Base-by-base conservation (phyloP, 108 stramenopile species). In the Nannochloropsis granulata region DNA sequence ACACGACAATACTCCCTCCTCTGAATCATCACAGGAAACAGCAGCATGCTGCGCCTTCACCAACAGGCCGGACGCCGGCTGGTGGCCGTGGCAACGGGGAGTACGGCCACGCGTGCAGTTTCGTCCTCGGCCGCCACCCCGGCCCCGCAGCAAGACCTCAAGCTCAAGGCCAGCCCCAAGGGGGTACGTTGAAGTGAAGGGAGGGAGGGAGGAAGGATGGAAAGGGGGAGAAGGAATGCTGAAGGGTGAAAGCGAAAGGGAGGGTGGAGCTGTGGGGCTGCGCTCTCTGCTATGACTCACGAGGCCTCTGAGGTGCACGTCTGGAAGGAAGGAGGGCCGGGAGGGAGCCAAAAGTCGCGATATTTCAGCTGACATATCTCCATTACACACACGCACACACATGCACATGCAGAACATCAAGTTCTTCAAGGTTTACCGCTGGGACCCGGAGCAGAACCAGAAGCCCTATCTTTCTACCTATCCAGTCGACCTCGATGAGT, bases 351-450 rank as follows among this genome's bases (percentile, higher is more conserved):
- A n/a, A n/a, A 34, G 34, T 34, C 34, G 34, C 34, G 34, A 34
- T 5, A 34, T 34, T 3, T 34, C 5, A 5, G 1, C 34, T 34
- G 34, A 34, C 5, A 34, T 34, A 1, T 1, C 34, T 34, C 34
- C 34, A 34, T 34, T 34, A 34, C 34, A 34, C 34, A 34, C 34
- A 34, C 34, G 5, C 34, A 34, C 34, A 5, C 34, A 3, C 34
- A 34, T 34, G 5, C 34, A 34, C n/a, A 43, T 23, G 25, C 56
- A 95, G 89, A 88, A 91, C 80, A 95, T 98, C 86, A 94, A 95
- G 87, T 94, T 94, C 91, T 97, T 97, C 91, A 96, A 97, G 90
- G 92, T 99, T 42, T 97, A 97, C 89, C 93, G 98, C 45, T 99
- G 96, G 96, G 97, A 99, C 89, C 98, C 98, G 9, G 95, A 98